Conservation (phyloP, 176 grass and related monocot genomes). For the Bolboschoenus planiculmis region DNA sequence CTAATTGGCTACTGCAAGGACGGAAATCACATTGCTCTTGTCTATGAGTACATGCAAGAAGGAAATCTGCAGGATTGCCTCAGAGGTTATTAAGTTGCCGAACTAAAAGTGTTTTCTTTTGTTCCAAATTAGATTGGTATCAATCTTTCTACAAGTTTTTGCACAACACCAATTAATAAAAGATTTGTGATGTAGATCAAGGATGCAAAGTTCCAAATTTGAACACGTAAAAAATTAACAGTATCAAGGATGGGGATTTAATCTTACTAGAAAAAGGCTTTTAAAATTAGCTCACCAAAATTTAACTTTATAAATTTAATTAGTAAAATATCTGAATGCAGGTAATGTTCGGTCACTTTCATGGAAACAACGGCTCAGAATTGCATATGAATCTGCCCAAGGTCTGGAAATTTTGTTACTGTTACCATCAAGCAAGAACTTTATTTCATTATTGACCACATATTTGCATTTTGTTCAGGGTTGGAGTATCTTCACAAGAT, state of each 20-base stretch:
- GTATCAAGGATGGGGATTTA: too few relatives aligned
- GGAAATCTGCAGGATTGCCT: slow-evolving; percentile 6
- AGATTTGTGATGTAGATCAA: background rate
- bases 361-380: slow-evolving; percentile 26
- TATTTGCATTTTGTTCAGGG: background rate
- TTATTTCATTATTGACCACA: background rate
- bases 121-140: background rate
- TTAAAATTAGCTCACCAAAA: background rate
- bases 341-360: background rate
- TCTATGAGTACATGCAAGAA: slow-evolving; percentile 18
- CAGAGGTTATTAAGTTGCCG: background rate
- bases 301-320: background rate
- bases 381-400: slow-evolving; percentile 23
- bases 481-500: slow-evolving; percentile 30
- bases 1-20: slow-evolving; percentile 23
- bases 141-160: background rate
- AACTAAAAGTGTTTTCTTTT: background rate
- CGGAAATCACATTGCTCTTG: background rate
- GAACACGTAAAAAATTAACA: background rate
- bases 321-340: background rate
- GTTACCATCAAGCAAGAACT: background rate
- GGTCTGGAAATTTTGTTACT: background rate
- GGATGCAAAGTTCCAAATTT: background rate
- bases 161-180: background rate
- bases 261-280: background rate